Evolutionary conservation across 352 stramenopile species (phyloP).

Genomic region (Phytophthora europaea): DNA sequence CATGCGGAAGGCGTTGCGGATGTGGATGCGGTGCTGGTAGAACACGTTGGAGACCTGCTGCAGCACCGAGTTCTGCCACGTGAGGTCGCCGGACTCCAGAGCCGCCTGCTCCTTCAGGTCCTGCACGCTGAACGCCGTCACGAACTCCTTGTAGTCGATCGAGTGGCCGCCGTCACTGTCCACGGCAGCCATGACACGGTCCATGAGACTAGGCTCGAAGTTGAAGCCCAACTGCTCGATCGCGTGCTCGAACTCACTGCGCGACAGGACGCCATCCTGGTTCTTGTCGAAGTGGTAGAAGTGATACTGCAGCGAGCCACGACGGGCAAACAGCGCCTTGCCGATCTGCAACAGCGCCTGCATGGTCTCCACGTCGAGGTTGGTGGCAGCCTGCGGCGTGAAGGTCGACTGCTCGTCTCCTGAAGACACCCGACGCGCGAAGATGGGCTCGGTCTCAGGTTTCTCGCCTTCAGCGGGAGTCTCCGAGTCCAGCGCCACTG

Average conservation of each 20-base stretch:
- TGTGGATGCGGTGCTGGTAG: slow-evolving; percentile 95
- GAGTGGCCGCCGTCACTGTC: slow-evolving; percentile 90
- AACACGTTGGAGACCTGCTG: slow-evolving; percentile 96
- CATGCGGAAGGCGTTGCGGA: slow-evolving; percentile 93
- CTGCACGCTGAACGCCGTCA: slow-evolving; percentile 90
- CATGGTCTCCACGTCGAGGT: slow-evolving; percentile 89
- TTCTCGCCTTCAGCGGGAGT: slow-evolving; percentile 21
- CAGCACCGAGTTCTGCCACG: slow-evolving; percentile 93
- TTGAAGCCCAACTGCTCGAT: slow-evolving; percentile 72
- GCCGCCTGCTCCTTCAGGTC: slow-evolving; percentile 74
- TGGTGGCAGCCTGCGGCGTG: slow-evolving; percentile 55
- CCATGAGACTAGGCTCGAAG: slow-evolving; percentile 66
- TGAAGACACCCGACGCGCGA: slow-evolving; percentile 66
- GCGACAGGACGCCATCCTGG: slow-evolving; percentile 83
- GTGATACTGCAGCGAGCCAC: slow-evolving; percentile 83
- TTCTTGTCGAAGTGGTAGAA: slow-evolving; percentile 90
- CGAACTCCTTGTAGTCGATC: slow-evolving; percentile 95
- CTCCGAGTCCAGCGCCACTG: slow-evolving; percentile 28
- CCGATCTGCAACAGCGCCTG: slow-evolving; percentile 79
- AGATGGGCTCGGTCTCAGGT: slow-evolving; percentile 34
- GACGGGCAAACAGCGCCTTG: slow-evolving; percentile 78
- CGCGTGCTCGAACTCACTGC: slow-evolving; percentile 81
- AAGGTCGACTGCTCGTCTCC: slow-evolving; percentile 74
- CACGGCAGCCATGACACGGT: slow-evolving; percentile 86
- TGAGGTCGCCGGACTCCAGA: slow-evolving; percentile 72